Base-by-base conservation (phyloP, 768 basidiomycete genomes). In the Fomitopsis serialis region DNA sequence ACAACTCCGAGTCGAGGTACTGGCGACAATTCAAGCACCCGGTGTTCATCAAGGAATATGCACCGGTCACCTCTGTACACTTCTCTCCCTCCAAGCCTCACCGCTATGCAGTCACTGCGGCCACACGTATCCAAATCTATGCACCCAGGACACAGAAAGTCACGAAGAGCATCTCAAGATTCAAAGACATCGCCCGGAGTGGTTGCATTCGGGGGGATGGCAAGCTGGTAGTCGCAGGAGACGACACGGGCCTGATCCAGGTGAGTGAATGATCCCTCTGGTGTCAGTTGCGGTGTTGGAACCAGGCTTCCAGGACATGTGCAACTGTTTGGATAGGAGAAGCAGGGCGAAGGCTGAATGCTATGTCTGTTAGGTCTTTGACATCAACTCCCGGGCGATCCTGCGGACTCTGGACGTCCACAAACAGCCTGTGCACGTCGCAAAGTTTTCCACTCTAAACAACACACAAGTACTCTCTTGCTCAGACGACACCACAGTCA, bases 31-130 rank as follows among this genome's bases (percentile, higher is more conserved):
- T 89, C 71, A 91, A 85, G 60, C 78, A 89, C 54, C 92, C 92
- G 2, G 89, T 98, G 1, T 99, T 98, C 68, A 80, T 98, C 68
- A 98, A 97, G 71, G 92, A 98, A 74, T 96, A 96, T 66, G 92
- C 93, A 0, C 93, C 95, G 15, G 85, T 99, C 60, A 98, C 96
- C 50, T 91, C 90, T 15, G 78, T 99, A 29, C 92, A 98, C 67
- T 98, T 98, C 70, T 84, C 92, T 1, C 83, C 83, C 1, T 74
- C 88, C 24, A 85, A 82, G 68, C 96, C 96, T 4, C 93, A 99
- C 67, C 78, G 89, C 64, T 98, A 95, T 75, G 96, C 94, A 23
- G 94, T 98, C 52, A 97, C 95, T 24, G 90, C 94, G 1, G 93
- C 92, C 0, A 89, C 94, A 1, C 78, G 95, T 58, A 84, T 99